Evolutionary conservation across 106 monocot genomes (phyloP).

Genomic region (Posidonia australis): DNA sequence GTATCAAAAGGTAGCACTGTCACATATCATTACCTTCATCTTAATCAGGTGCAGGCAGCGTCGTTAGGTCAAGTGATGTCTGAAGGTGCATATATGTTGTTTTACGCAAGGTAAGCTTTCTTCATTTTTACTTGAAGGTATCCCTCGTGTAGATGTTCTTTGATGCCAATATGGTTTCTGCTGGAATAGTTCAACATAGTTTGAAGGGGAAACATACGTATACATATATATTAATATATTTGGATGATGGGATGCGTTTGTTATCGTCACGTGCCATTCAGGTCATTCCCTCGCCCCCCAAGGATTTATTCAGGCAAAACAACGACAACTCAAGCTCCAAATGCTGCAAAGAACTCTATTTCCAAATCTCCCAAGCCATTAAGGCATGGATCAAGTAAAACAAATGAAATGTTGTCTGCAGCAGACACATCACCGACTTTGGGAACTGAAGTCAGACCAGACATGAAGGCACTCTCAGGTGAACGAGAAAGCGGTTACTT

Average conservation of each 20-base stretch:
- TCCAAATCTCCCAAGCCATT: conserved; percentile 22
- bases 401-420: neutral
- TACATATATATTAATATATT: too few species aligned
- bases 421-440: neutral
- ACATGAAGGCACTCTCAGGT: neutral
- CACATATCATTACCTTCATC: neutral
- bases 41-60: conserved; percentile 65
- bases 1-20: neutral
- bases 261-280: conserved; percentile 8
- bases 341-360: conserved; percentile 7
- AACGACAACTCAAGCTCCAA: too few species aligned
- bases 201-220: too few species aligned
- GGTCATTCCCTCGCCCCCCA: conserved; percentile 82
- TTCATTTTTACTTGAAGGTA: neutral
- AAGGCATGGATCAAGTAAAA: conserved; percentile 11
- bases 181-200: too few species aligned
- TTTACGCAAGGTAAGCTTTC: conserved; percentile 66
- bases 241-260: too few species aligned
- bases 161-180: neutral
- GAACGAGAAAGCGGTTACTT: neutral
- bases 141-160: neutral
- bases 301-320: conserved; percentile 28
- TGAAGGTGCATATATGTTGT: conserved; percentile 94
- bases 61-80: conserved; percentile 82
- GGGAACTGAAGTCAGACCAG: conserved; percentile 14